Conservation (phyloP, 2,329 filamentous ascomycete genomes). For the Drechslerella coelobrocha region DNA sequence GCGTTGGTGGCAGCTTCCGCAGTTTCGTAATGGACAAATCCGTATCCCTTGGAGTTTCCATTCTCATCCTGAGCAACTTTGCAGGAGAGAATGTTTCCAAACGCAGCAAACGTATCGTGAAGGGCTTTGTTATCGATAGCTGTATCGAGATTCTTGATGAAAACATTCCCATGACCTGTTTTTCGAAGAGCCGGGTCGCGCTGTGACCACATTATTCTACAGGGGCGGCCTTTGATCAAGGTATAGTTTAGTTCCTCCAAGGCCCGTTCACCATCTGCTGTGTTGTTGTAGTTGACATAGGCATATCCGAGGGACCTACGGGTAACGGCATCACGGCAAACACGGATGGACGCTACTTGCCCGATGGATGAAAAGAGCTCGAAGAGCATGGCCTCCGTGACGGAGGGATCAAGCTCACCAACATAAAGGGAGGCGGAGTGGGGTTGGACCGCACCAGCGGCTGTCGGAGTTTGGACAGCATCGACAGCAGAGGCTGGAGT, state of each 20-base stretch:
- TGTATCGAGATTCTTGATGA: constrained; percentile 99
- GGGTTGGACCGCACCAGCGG: constrained; percentile 73
- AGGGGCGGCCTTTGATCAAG: constrained; percentile 96
- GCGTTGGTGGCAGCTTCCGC: constrained; percentile 95
- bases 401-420: constrained; percentile 94
- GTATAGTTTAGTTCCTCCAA: constrained; percentile 99
- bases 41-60: constrained; percentile 97
- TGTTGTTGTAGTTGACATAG: constrained; percentile 99
- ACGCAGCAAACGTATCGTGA: constrained; percentile 98
- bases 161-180: constrained; percentile 98
- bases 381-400: constrained; percentile 99
- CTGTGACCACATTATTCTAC: constrained; percentile 99
- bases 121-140: constrained; percentile 99
- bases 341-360: constrained; percentile 97
- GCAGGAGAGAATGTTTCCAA: constrained; percentile 99
- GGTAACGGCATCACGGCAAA: constrained; percentile 98
- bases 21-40: constrained; percentile 99
- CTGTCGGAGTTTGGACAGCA: constrained; percentile 63
- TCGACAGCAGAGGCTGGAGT: constrained; percentile 68
- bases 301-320: constrained; percentile 98
- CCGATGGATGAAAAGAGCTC: constrained; percentile 99
- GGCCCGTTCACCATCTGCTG: constrained; percentile 92
- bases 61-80: constrained; percentile 98
- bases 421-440: constrained; percentile 98
- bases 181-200: constrained; percentile 98